Conservation (phyloP, 345 rosid genomes). For the Citrus trifoliata region DNA sequence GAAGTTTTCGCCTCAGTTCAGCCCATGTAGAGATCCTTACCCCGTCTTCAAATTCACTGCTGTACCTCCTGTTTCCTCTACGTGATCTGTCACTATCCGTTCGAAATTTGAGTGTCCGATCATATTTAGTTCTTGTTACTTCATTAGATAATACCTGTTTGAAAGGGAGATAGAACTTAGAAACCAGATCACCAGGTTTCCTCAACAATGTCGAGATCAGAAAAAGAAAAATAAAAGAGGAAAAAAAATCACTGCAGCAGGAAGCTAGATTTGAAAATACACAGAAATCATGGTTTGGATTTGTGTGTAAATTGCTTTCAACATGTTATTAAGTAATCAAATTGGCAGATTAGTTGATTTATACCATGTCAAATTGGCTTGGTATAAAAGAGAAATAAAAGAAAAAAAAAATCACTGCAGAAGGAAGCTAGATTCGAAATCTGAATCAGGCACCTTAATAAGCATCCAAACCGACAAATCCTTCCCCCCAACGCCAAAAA, state of each 20-base stretch:
- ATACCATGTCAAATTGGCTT: too few species aligned
- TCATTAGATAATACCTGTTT: slow-evolving; percentile 76
- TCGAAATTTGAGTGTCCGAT: slow-evolving; percentile 42
- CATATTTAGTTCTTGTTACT: slow-evolving; percentile 58
- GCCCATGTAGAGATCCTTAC: slow-evolving; percentile 55
- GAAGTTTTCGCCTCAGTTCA: slow-evolving; percentile 50
- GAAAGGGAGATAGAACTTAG: background rate
- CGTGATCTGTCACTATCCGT: slow-evolving; percentile 36
- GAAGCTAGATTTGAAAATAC: background rate
- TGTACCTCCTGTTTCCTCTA: slow-evolving; percentile 29
- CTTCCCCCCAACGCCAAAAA: background rate
- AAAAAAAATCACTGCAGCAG: background rate
- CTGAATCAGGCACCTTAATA: background rate
- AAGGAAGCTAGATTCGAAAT: background rate
- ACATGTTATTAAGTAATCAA: background rate
- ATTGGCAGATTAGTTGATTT: background rate
- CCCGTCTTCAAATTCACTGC: slow-evolving; percentile 46
- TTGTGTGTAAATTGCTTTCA: background rate
- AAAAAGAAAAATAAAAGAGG: background rate
- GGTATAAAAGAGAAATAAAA: background rate
- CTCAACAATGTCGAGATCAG: background rate
- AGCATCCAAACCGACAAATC: background rate
- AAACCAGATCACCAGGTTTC: background rate
- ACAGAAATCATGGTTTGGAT: background rate
- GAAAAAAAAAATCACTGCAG: background rate